Evolutionary conservation across 2,329 filamentous ascomycete genomes (phyloP).

Genomic region (Sporothrix phasma): DNA sequence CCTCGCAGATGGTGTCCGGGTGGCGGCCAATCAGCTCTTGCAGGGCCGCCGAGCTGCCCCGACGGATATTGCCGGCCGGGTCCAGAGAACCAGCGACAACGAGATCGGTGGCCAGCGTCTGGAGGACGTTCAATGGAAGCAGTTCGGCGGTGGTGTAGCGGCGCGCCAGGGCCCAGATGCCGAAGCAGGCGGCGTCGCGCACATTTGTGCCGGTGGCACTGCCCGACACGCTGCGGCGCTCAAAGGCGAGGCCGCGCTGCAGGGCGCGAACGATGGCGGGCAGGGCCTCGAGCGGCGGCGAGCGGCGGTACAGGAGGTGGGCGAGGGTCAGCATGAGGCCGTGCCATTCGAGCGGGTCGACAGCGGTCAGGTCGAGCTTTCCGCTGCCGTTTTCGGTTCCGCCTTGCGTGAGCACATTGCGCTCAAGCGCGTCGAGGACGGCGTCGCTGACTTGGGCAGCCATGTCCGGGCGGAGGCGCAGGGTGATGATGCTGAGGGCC

Average conservation of each 20-base stretch:
- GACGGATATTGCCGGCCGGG: slow-evolving; percentile 82
- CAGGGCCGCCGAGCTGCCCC: slow-evolving; percentile 83
- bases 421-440: slow-evolving; percentile 59
- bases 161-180: slow-evolving; percentile 83
- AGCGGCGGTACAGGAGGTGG: slow-evolving; percentile 76
- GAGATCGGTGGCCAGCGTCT: slow-evolving; percentile 71
- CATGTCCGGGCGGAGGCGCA: slow-evolving; percentile 72
- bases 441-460: slow-evolving; percentile 80
- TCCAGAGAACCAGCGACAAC: slow-evolving; percentile 77
- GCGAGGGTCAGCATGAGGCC: slow-evolving; percentile 80
- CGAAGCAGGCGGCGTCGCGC: slow-evolving; percentile 90
- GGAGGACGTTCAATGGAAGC: slow-evolving; percentile 55
- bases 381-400: slow-evolving; percentile 16
- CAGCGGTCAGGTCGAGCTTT: slow-evolving; percentile 55
- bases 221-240: slow-evolving; percentile 79
- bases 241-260: slow-evolving; percentile 72
- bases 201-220: slow-evolving; percentile 80
- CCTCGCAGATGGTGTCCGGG: slow-evolving; percentile 70
- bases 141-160: slow-evolving; percentile 78
- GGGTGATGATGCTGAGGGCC: slow-evolving; percentile 74
- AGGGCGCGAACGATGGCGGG: slow-evolving; percentile 67
- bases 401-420: slow-evolving; percentile 41
- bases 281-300: slow-evolving; percentile 61
- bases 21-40: slow-evolving; percentile 92
- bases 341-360: slow-evolving; percentile 82